Evolutionary conservation across 805 yeast species (phyloP), one percentile per base, ranked within the genome.

Genomic region (Pichia cabralensis): DNA sequence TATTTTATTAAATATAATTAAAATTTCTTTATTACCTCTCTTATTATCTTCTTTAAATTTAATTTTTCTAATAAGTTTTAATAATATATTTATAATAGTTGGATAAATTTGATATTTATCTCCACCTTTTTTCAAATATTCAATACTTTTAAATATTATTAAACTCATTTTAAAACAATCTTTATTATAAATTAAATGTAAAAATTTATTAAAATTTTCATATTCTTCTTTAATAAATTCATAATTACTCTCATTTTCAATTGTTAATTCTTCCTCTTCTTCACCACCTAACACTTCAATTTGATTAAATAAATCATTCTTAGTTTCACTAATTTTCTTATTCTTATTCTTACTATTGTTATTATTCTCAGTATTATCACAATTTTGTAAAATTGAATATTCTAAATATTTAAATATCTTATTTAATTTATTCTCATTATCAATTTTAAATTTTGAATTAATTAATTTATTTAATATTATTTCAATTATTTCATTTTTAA

Each of bases 171-270:
- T 76, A 52, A 30, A 77, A 20, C 74, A 63, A 48, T 74, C 70
- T 27, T 60, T 61, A 39, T 65, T 64, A 36, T 68, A 64, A 4
- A 86, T 52, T 40, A 81, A 61, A 49, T 80, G 92, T 3, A 84
- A 61, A 10, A 84, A 53, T 47, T 80, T 79, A 15, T 89, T 76
- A 4, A 89, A 53, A 36, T 69, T 66, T 46, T 80, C 82, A 46
- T 75, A 80, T 30, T 65, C 66, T 8, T 48, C 5, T 23, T 33
- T 26, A n/a, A 24, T 22, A n/a, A 13, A 3, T 16, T 30, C 60
- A 16, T 47, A 50, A 39, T 42, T 22, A 3, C 41, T 39, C 37
- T 48, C 31, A 18, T 43, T 49, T 14, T 9, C 16, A 24, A 24
- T 8, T 7, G 7, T 13, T 9, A 24, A 24, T 24, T 9, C 13